A percentile compares a stretch with the other conserved stretches of the same genome.
Evolutionary conservation across 768 basidiomycete species (phyloP).

Genomic region (Podaxis carcinomalis): DNA sequence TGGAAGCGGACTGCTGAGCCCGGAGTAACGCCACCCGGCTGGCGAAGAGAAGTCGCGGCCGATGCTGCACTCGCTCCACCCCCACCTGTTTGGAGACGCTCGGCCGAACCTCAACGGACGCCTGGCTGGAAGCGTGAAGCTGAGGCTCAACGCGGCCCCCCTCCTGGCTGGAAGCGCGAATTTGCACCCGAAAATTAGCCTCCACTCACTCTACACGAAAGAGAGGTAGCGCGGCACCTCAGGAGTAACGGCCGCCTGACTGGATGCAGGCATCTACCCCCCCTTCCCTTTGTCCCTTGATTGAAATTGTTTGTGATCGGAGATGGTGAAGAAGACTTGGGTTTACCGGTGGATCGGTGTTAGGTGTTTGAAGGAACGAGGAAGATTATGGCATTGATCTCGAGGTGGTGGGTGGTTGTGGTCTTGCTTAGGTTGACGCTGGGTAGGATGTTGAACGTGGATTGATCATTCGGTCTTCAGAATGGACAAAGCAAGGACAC

Average conservation of each 20-base stretch:
- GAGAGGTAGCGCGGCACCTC: constrained; percentile 15
- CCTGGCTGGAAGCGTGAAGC: constrained; percentile 17
- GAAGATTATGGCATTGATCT: background rate
- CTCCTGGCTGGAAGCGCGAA: constrained; percentile 10
- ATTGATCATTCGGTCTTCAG: background rate
- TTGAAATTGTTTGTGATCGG: background rate
- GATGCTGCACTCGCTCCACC: too few relatives aligned
- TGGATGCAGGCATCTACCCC: background rate
- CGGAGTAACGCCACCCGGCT: background rate
- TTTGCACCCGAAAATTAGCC: background rate
- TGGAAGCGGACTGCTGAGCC: background rate
- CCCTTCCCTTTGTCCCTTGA: background rate
- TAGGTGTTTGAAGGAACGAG: background rate
- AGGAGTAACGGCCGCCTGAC: background rate
- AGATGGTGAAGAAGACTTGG: background rate
- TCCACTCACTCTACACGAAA: constrained; percentile 2
- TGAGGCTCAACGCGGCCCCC: background rate
- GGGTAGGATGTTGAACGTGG: background rate
- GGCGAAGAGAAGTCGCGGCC: background rate
- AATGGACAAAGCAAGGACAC: background rate
- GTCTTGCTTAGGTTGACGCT: background rate
- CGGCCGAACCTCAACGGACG: constrained; percentile 8
- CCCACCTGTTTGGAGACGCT: constrained; percentile 14
- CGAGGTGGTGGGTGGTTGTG: background rate
- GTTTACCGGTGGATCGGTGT: background rate